Evolutionary conservation across 2,329 filamentous ascomycete species (phyloP), one percentile per base, ranked within the genome.

Genomic region (Pyrenophora teres): DNA sequence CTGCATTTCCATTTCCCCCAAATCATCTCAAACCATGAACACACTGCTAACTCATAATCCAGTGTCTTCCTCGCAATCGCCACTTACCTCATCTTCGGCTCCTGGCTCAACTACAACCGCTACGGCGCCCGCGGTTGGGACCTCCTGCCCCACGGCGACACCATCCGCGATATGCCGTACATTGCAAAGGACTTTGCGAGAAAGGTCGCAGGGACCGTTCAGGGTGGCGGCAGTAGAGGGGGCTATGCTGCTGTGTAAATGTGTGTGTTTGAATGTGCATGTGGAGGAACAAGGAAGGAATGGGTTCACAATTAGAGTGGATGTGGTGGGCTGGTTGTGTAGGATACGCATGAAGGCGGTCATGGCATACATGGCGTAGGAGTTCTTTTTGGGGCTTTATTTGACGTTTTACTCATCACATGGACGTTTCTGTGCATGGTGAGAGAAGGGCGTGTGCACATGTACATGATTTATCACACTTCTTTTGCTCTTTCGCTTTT

Each of bases 51-150:
- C 46, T 25, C 0, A 7, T 6, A 2, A 7, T 15, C 27, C 60
- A 96, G 92, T 63, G 77, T 88, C 53, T 99, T 99, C 83, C 82
- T 97, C 57, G 84, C 84, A 39, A 88, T 86, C 35, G 91, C 94
- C 2, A 79, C 92, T 19, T 99, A 97, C 77, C 87, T 99, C 60
- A 96, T 97, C 73, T 97, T 97, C 70, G 92, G 93, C 59, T 96
- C 92, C 16, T 99, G 94, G 94, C 86, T 97, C 73, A 97, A 97
- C 80, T 97, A 97, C 82, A 97, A 92, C 78, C 89, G 92, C 56
- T 96, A 96, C 75, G 93, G 93, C 40, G 92, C 93, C 45, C 84
- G 93, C 38, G 94, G 94, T 50, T 97, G 92, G 92, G 94, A 97
- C 68, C 82, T 97, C 15, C 80, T 97, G 15, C 94, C 94, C 12